These are phyloP conservation scores for Gnaphalium uliginosum DNA, from an alignment of 129 eudicot genomes.

Conservation along the genomic window DNA sequence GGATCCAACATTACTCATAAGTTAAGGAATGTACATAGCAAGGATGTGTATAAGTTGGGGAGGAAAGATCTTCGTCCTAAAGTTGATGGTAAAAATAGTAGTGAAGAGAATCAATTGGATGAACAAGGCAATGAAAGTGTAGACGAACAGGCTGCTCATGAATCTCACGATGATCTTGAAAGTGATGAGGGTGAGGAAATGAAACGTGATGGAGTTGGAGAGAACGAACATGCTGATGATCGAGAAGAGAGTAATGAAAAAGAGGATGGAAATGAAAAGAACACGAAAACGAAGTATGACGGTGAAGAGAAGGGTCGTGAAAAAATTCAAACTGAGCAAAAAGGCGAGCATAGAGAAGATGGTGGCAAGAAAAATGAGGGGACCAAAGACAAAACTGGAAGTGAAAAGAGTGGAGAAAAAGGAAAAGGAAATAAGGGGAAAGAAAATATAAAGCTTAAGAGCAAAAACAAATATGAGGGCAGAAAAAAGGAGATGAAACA, in stretches of 20 bases:
- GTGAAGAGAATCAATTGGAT: conserved; percentile 26
- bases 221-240: conserved; percentile 26
- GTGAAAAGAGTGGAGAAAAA: background rate
- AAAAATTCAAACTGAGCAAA: background rate
- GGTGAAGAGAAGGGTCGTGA: background rate
- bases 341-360: conserved; percentile 4
- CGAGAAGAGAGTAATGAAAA: conserved; percentile 22
- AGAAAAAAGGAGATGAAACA: conserved; percentile 8
- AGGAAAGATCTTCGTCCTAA: conserved; percentile 66
- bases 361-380: conserved; percentile 19
- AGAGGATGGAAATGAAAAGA: conserved; percentile 24
- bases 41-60: conserved; percentile 47
- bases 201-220: conserved; percentile 28
- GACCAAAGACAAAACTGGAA: background rate
- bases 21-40: conserved; percentile 31
- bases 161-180: conserved; percentile 1
- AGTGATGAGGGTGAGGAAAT: background rate
- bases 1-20: conserved; percentile 19
- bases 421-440: conserved; percentile 9
- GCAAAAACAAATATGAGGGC: conserved; percentile 4
- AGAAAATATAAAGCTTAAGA: background rate
- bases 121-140: conserved; percentile 37
- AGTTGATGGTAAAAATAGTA: conserved; percentile 27
- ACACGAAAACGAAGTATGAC: background rate
- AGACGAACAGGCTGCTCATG: conserved; percentile 39